Evolutionary conservation across 192 early-diverging fungal genomes (phyloP).

Genomic region (Chytriomyces sp.): DNA sequence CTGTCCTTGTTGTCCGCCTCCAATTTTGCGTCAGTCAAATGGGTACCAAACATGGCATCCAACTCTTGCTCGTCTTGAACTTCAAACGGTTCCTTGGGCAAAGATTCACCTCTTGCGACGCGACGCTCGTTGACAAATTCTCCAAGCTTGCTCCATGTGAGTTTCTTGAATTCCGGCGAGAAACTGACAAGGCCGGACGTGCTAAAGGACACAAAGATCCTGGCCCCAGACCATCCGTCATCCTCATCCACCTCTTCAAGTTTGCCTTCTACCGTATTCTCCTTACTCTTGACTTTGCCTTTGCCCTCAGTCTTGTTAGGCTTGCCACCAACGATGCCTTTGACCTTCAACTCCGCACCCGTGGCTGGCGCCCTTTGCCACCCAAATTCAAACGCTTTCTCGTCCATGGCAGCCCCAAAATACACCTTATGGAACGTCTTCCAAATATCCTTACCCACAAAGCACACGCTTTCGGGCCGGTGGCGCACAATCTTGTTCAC

Average conservation of each 20-base stretch:
- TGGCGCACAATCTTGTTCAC: conserved; percentile 11
- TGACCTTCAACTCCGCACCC: conserved; percentile 9
- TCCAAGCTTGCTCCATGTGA: conserved; percentile 17
- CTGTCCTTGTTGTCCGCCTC: too few species aligned
- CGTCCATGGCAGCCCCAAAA: conserved; percentile 22
- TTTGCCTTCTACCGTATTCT: not conserved
- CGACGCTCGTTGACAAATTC: conserved; percentile 24
- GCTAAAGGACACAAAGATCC: conserved; percentile 27
- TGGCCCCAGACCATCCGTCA: conserved; percentile 14
- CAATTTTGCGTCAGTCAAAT: too few species aligned
- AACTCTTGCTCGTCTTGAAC: not conserved
- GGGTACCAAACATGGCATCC: too few species aligned
- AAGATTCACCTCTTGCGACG: conserved; percentile 18
- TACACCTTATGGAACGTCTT: conserved; percentile 33
- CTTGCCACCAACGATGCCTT: not conserved
- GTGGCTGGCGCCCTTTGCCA: conserved; percentile 11
- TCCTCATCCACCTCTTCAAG: not conserved
- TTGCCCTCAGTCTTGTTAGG: not conserved
- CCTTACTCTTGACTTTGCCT: not conserved
- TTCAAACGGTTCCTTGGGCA: conserved; percentile 19
- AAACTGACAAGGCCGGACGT: conserved; percentile 29
- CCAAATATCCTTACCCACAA: conserved; percentile 37
- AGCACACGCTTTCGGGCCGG: conserved; percentile 25
- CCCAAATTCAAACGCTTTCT: conserved; percentile 29
- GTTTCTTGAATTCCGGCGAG: conserved; percentile 12